Percentiles rank a stretch among this genome's conserved stretches.
These are phyloP conservation scores for Imleria badia DNA, from an alignment of 768 basidiomycete genomes.

Conservation along the genomic window DNA sequence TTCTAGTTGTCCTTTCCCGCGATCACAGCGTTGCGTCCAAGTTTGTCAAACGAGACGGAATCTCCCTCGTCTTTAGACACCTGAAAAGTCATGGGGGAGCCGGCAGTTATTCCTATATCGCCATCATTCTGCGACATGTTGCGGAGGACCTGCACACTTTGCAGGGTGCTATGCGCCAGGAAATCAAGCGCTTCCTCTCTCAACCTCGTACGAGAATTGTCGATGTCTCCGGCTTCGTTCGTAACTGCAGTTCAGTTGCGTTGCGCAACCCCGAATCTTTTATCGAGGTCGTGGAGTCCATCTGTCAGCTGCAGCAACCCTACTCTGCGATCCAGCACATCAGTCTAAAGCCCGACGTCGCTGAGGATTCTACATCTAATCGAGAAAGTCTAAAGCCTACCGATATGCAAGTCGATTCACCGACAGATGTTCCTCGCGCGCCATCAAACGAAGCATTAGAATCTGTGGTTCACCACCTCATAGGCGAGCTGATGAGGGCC, in stretches of 20 bases:
- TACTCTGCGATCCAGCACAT: slow-evolving; percentile 57
- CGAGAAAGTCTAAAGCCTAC: slow-evolving; percentile 22
- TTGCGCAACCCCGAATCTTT: slow-evolving; percentile 79
- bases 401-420: slow-evolving; percentile 63
- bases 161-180: slow-evolving; percentile 73
- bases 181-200: slow-evolving; percentile 77
- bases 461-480: slow-evolving; percentile 64
- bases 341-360: slow-evolving; percentile 47
- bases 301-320: slow-evolving; percentile 73
- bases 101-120: slow-evolving; percentile 79
- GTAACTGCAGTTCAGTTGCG: slow-evolving; percentile 74
- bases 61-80: slow-evolving; percentile 62
- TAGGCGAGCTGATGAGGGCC: slow-evolving; percentile 66
- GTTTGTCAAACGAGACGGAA: slow-evolving; percentile 68
- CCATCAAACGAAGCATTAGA: slow-evolving; percentile 50
- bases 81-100: slow-evolving; percentile 56
- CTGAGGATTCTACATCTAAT: slow-evolving; percentile 11
- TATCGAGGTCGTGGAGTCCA: slow-evolving; percentile 64
- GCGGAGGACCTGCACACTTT: slow-evolving; percentile 74
- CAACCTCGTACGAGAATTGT: slow-evolving; percentile 66
- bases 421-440: slow-evolving; percentile 22
- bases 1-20: slow-evolving; percentile 83
- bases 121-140: slow-evolving; percentile 87
- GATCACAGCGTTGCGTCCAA: slow-evolving; percentile 61
- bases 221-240: slow-evolving; percentile 73